Conservation (phyloP, 495 filamentous ascomycete species). For the Hyaloscypha finlandica region DNA sequence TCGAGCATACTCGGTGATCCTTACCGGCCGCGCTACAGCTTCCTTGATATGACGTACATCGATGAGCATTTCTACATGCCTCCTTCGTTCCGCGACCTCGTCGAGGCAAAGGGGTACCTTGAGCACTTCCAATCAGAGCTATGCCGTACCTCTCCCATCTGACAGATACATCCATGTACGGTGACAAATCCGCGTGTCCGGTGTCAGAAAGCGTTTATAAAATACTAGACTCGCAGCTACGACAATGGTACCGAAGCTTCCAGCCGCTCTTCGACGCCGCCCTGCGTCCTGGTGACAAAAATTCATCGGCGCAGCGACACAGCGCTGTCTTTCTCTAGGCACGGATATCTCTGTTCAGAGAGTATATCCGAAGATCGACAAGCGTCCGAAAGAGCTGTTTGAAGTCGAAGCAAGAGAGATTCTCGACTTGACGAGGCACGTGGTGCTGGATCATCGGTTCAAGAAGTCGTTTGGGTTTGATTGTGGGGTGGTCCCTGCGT, state of each 20-base stretch:
- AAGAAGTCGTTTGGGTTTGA: slow-evolving; percentile 18
- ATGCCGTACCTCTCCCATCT: slow-evolving; percentile 10
- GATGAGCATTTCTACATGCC: slow-evolving; percentile 4
- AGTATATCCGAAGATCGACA: neutral
- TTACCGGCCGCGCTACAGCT: neutral
- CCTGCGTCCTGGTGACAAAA: neutral
- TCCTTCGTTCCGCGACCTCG: neutral
- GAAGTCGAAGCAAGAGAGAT: slow-evolving; percentile 6
- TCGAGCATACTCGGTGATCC: neutral
- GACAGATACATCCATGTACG: neutral
- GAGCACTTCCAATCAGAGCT: slow-evolving; percentile 19
- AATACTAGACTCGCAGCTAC: neutral
- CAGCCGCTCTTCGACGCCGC: neutral
- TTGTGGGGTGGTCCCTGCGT: slow-evolving; percentile 18
- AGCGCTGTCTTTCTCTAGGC: slow-evolving; percentile 1
- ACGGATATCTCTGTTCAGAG: slow-evolving; percentile 6
- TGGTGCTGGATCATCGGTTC: slow-evolving; percentile 4
- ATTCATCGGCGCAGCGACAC: slow-evolving; percentile 1
- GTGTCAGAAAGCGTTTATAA: neutral
- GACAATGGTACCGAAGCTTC: slow-evolving; percentile 8
- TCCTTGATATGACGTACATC: slow-evolving; percentile 6
- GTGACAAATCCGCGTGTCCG: neutral
- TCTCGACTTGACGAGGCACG: slow-evolving; percentile 1
- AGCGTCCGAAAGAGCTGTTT: neutral
- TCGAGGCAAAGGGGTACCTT: slow-evolving; percentile 16